These are phyloP conservation scores for Flaveria trinervia DNA, from an alignment of 129 eudicot species.

Conservation along the genomic window DNA sequence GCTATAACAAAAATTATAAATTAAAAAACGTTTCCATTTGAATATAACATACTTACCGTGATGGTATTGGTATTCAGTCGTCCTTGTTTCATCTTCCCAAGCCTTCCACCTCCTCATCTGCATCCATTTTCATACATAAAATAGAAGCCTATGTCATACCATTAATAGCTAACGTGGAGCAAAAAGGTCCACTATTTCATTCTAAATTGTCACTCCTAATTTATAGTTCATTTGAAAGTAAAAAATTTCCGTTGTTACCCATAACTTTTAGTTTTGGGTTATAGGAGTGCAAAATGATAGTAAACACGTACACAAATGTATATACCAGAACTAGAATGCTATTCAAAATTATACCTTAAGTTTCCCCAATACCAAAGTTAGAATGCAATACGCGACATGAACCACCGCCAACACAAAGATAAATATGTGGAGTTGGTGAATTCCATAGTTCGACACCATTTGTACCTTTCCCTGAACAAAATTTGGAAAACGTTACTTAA, in stretches of 20 bases:
- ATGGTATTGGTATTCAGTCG: constrained; percentile 51
- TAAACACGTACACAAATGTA: too few species aligned
- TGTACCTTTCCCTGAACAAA: constrained; percentile 53
- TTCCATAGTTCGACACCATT: constrained; percentile 57
- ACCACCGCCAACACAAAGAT: constrained; percentile 57
- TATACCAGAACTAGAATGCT: background rate
- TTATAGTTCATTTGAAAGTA: too few species aligned
- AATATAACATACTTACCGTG: constrained; percentile 43
- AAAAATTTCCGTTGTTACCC: too few species aligned
- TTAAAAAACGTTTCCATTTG: background rate
- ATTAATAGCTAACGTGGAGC: too few species aligned
- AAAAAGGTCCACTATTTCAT: too few species aligned
- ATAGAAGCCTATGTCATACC: background rate
- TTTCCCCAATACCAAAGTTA: constrained; percentile 55
- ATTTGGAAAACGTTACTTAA: too few species aligned
- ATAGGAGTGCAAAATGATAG: too few species aligned
- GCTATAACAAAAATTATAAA: background rate
- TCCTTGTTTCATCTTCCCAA: constrained; percentile 70
- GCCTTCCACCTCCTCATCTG: constrained; percentile 68
- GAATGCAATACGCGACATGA: constrained; percentile 59
- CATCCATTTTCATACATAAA: background rate
- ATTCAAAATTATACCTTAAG: constrained; percentile 47
- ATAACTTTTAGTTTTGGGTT: too few species aligned
- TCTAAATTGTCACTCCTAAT: too few species aligned
- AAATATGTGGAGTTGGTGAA: constrained; percentile 71